A percentile compares a stretch with the other conserved stretches of the same genome.
Conservation (phyloP, 2,329 filamentous ascomycete species). For the Aspergillus hortae region DNA sequence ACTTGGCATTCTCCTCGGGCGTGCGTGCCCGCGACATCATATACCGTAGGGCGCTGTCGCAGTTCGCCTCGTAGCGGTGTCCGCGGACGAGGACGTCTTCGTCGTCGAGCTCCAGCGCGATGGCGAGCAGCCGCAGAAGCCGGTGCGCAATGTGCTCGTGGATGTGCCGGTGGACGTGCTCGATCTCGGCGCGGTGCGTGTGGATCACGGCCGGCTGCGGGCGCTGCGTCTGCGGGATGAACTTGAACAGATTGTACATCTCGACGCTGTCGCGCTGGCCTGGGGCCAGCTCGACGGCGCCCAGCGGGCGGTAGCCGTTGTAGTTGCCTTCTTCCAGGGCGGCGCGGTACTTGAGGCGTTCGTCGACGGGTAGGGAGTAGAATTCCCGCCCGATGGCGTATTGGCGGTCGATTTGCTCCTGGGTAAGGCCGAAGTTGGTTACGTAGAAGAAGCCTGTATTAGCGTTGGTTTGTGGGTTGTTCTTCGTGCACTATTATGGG, state of each 20-base stretch:
- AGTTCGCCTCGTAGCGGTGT: constrained; percentile 55
- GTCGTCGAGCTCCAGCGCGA: constrained; percentile 57
- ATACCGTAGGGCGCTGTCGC: constrained; percentile 59
- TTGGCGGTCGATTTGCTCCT: constrained; percentile 57
- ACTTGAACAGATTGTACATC: constrained; percentile 62
- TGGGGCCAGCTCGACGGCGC: constrained; percentile 30
- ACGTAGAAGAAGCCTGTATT: constrained; percentile 58
- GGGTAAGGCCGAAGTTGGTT: constrained; percentile 55
- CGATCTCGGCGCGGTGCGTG: constrained; percentile 53
- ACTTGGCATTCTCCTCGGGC: constrained; percentile 40
- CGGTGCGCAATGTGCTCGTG: constrained; percentile 55
- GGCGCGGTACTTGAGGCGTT: constrained; percentile 54
- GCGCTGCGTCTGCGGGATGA: constrained; percentile 43
- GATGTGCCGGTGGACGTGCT: constrained; percentile 48
- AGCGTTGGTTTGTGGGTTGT: not conserved
- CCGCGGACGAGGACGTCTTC: constrained; percentile 54
- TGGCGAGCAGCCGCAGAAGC: constrained; percentile 56
- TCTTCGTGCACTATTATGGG: not conserved
- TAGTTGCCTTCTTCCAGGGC: constrained; percentile 52
- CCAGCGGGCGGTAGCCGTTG: constrained; percentile 52
- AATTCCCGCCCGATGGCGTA: constrained; percentile 58
- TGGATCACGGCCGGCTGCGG: constrained; percentile 48
- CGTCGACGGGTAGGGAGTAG: constrained; percentile 52
- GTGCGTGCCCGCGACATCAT: constrained; percentile 55
- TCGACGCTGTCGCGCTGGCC: constrained; percentile 51